These are phyloP conservation scores for Penicillium psychrofluorescens DNA, from an alignment of 495 filamentous ascomycete species.

Conservation along the genomic window DNA sequence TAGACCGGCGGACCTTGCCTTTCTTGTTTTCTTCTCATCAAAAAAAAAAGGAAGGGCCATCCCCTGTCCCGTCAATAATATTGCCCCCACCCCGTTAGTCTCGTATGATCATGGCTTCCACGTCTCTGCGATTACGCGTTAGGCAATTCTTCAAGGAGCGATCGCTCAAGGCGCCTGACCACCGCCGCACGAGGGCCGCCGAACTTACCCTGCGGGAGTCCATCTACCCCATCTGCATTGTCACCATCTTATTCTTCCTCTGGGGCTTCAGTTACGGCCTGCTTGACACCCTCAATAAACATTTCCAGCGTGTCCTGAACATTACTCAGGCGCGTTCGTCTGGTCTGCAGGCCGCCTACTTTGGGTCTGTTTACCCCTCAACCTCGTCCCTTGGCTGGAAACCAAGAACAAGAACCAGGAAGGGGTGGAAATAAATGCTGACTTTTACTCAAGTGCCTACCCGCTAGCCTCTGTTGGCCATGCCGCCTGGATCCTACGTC, in stretches of 20 bases:
- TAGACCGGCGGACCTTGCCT: too few species aligned
- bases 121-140: too few species aligned
- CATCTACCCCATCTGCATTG: conserved; percentile 1
- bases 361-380: conserved; percentile 20
- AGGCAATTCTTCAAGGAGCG: too few species aligned
- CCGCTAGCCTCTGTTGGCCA: conserved; percentile 55
- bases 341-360: conserved; percentile 50
- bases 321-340: conserved; percentile 43
- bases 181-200: too few species aligned
- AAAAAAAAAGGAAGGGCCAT: too few species aligned
- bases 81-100: too few species aligned
- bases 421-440: neutral
- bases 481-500: conserved; percentile 48
- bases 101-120: too few species aligned
- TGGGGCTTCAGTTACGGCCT: conserved; percentile 47
- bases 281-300: conserved; percentile 42
- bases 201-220: too few species aligned
- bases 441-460: conserved; percentile 33
- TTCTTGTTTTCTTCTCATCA: too few species aligned
- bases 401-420: neutral
- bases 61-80: too few species aligned
- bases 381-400: too few species aligned
- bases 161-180: too few species aligned
- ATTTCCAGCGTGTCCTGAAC: conserved; percentile 48
- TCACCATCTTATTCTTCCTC: conserved; percentile 62